These are phyloP conservation scores for Ceratorhiza oryzae-sativae DNA, from an alignment of 1,284 basidiomycete species.

Conservation along the genomic window DNA sequence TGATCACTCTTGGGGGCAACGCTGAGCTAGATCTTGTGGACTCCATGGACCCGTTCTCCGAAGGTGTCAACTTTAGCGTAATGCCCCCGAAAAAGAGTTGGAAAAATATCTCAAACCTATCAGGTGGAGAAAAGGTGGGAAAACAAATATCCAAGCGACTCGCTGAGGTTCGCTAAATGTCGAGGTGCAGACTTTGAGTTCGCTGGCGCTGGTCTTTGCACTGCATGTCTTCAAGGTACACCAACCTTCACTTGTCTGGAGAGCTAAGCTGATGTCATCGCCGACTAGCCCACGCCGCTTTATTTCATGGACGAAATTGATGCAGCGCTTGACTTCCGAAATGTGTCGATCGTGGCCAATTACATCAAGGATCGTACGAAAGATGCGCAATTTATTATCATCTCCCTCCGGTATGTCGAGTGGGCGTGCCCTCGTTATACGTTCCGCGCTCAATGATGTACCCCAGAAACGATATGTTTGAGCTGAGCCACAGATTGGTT, in stretches of 20 bases:
- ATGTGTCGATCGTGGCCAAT: constrained; percentile 98
- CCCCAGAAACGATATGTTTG: constrained; percentile 92
- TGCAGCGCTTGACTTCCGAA: constrained; percentile 95
- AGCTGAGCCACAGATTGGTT: constrained; percentile 90
- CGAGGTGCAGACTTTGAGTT: constrained; percentile 80
- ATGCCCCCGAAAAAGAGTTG: constrained; percentile 99
- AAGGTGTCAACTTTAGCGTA: constrained; percentile 97
- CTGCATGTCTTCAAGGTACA: constrained; percentile 86
- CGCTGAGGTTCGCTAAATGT: constrained; percentile 1
- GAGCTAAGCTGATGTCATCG: constrained; percentile 15
- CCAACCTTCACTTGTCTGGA: constrained; percentile 50
- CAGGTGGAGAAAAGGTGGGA: constrained; percentile 93
- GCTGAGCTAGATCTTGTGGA: constrained; percentile 98
- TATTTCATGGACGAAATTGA: constrained; percentile 99
- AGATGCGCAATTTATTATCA: constrained; percentile 95
- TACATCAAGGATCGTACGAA: constrained; percentile 95
- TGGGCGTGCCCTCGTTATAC: neutral
- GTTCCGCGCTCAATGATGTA: neutral
- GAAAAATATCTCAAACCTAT: constrained; percentile 98
- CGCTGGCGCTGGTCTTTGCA: constrained; percentile 95
- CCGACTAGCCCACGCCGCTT: constrained; percentile 83
- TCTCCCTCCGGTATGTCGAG: constrained; percentile 78
- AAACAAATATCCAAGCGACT: neutral
- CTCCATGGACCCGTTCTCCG: constrained; percentile 97
- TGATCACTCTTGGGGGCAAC: constrained; percentile 98